Base-by-base conservation (phyloP, 2,329 filamentous ascomycete species). In the Orbilia javanica region DNA sequence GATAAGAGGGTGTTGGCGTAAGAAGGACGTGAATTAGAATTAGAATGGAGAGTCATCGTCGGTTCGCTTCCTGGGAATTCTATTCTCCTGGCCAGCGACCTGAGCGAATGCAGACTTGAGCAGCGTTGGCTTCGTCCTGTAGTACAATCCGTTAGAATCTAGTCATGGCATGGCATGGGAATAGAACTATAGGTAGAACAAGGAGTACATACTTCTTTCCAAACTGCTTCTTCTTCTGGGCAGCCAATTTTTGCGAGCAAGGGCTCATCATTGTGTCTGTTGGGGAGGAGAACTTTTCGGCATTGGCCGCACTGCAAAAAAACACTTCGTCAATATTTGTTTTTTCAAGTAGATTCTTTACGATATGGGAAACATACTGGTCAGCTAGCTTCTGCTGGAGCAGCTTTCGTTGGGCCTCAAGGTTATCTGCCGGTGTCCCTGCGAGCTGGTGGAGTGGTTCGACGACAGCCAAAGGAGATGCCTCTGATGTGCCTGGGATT, bases 191-290 rank as follows among this genome's bases (percentile, higher is more conserved):
- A 22, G 29, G n/a, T n/a, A 22, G 22, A 31, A 6, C 18, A 20
- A 50, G 31, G 60, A 50, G 20, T 4, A 87, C 89, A 83, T 87
- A 93, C 91, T 94, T 95, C 91, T 94, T 95, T 85, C 88, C 88
- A 79, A 90, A 90, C 82, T 93, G 91, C 86, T 93, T 94, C 85
- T 89, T 92, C 85, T 92, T 92, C 84, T 94, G 89, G 46, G 91
- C 91, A 80, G 88, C 91, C 82, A 96, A 88, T 88, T 96, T 96
- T 84, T 92, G 91, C 18, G 91, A 92, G 84, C 92, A 94, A 39
- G 93, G 93, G 82, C 91, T 94, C 90, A 94, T 92, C 86, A 96
- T 94, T 85, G 90, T 90, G 84, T 96, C 93, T n/a, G 92, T 94
- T 1, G 93, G 93, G 18, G 92, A 94, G 83, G 94, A 87, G 85